These are phyloP conservation scores for Globisporangium solare DNA, from an alignment of 352 stramenopile genomes.

Conservation along the genomic window DNA sequence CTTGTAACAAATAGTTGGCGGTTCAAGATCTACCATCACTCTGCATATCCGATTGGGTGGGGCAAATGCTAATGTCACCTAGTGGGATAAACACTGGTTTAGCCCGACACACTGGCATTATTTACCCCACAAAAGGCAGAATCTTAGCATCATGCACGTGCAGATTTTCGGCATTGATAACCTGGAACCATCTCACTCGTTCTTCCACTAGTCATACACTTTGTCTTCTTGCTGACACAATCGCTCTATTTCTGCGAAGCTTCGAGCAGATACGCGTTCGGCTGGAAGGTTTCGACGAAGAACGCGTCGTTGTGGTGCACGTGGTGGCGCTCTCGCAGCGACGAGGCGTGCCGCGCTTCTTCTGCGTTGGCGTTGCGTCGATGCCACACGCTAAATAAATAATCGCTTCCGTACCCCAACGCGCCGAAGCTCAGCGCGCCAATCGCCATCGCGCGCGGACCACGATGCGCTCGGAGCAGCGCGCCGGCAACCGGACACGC, in stretches of 20 bases:
- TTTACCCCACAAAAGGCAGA: too few species aligned
- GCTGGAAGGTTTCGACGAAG: neutral
- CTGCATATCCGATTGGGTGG: too few species aligned
- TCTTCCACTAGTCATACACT: neutral
- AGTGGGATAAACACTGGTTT: too few species aligned
- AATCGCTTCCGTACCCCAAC: conserved; percentile 34
- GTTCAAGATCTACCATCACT: too few species aligned
- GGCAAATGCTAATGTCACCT: too few species aligned
- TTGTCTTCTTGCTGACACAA: too few species aligned
- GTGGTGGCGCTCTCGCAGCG: too few species aligned
- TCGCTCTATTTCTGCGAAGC: conserved; percentile 1
- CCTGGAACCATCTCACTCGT: neutral
- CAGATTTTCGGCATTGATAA: neutral
- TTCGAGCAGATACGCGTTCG: neutral
- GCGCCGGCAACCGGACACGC: conserved; percentile 43
- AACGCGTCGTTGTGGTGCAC: conserved; percentile 1
- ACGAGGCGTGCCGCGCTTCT: too few species aligned
- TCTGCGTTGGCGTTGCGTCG: too few species aligned
- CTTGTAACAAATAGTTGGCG: too few species aligned
- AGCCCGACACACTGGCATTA: too few species aligned
- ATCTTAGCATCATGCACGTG: too few species aligned
- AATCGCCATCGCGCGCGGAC: conserved; percentile 35
- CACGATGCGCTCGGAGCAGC: conserved; percentile 36
- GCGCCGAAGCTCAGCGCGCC: conserved; percentile 30
- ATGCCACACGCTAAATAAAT: conserved; percentile 3